Percentiles rank a stretch among this genome's conserved stretches.
Evolutionary conservation across 169 alveolate genomes (phyloP).

Genomic region (Babesia divergens): DNA sequence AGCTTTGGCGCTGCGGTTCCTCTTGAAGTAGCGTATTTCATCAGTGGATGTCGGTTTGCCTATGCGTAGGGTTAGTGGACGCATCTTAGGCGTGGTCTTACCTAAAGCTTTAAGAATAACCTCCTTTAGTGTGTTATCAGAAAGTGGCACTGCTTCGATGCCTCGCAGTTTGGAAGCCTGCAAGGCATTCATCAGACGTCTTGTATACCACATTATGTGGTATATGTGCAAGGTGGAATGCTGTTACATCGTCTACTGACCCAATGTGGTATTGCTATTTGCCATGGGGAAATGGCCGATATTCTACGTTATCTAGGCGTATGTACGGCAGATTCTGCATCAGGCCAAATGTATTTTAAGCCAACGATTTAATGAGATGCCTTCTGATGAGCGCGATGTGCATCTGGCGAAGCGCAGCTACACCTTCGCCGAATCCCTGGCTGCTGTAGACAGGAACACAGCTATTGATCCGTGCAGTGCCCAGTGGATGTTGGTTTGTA

Average conservation of each 20-base stretch:
- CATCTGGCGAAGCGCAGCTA: slow-evolving; percentile 7
- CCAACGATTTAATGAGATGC: not conserved
- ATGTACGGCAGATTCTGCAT: not conserved
- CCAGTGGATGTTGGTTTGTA: slow-evolving; percentile 59
- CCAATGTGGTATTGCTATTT: not conserved
- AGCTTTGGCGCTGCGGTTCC: slow-evolving; percentile 46
- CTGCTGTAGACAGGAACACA: slow-evolving; percentile 51
- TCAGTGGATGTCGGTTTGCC: slow-evolving; percentile 63
- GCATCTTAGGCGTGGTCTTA: not conserved
- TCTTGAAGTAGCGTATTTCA: slow-evolving; percentile 42
- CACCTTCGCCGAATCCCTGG: slow-evolving; percentile 47
- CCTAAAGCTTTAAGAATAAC: slow-evolving; percentile 53
- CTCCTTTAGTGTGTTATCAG: slow-evolving; percentile 50
- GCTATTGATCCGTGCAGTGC: slow-evolving; percentile 67
- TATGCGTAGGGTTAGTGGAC: not conserved
- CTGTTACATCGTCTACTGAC: too few relatives aligned
- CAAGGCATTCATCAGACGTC: slow-evolving; percentile 7
- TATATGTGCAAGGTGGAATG: not conserved
- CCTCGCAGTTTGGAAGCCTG: slow-evolving; percentile 5
- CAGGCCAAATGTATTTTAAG: not conserved
- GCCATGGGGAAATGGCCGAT: not conserved
- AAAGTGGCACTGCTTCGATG: slow-evolving; percentile 12
- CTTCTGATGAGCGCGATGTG: not conserved
- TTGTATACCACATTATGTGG: slow-evolving; percentile 19
- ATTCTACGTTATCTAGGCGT: not conserved